phyloP scores from a whole-genome alignment of 1,284 basidiomycete species.

The Tilletia indica region DNA sequence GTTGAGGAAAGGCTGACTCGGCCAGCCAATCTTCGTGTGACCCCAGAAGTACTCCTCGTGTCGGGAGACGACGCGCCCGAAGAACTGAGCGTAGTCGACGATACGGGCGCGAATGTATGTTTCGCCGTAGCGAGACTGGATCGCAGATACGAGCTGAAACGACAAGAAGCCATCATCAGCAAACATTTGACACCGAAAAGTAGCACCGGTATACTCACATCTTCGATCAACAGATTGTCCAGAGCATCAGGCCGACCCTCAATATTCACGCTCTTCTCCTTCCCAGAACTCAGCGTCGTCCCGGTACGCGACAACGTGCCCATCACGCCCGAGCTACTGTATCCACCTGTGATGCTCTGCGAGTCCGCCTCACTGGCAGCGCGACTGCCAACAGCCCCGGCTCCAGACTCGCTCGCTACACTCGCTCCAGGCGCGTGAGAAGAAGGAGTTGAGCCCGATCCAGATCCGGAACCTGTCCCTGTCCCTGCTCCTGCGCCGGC shows the following conservation, averaged over 20 bases:
- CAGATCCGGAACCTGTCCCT: background rate
- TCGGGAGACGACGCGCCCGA: constrained; percentile 71
- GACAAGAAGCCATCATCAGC: background rate
- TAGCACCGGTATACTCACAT: constrained; percentile 64
- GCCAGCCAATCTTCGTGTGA: constrained; percentile 67
- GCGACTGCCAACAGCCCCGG: background rate
- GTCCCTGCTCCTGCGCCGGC: background rate
- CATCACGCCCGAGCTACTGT: background rate
- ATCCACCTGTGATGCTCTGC: background rate
- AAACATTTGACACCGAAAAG: constrained; percentile 21
- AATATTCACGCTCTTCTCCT: background rate
- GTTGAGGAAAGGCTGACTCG: constrained; percentile 57
- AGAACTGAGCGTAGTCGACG: constrained; percentile 72
- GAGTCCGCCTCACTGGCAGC: constrained; percentile 14
- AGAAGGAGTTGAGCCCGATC: constrained; percentile 18
- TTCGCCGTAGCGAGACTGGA: constrained; percentile 75
- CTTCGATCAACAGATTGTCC: constrained; percentile 86
- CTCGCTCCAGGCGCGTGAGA: constrained; percentile 16
- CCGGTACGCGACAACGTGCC: constrained; percentile 3
- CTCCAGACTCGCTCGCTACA: no score
- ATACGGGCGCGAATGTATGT: constrained; percentile 73
- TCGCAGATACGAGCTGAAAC: constrained; percentile 60
- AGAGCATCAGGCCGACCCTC: constrained; percentile 58
- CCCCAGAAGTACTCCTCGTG: constrained; percentile 74
- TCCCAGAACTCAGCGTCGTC: constrained; percentile 16